Base-by-base conservation (phyloP, 768 basidiomycete species). In the Steccherinum ochraceum region DNA sequence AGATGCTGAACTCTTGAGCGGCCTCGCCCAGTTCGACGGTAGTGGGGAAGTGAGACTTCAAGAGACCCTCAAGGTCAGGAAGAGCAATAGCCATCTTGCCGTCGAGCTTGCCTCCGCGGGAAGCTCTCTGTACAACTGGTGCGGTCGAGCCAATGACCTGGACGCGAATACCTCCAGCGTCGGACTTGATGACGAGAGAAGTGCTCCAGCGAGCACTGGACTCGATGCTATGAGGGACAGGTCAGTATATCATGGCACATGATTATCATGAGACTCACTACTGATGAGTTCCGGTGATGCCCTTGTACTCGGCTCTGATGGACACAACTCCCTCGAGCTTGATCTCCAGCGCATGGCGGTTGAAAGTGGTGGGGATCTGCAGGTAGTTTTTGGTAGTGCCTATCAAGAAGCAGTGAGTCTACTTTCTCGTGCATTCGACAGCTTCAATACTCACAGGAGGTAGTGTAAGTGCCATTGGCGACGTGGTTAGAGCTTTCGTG, bases 311-410 rank as follows among this genome's bases (percentile, higher is more conserved):
- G 23, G 65, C 30, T 18, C 41, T 52, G 25, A 67, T 52, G 11
- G 56, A 56, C 13, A 58, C 56, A 25, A 61, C 56, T 12, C 64
- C 66, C 20, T 50, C 47, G 25, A 67, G 21, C 50, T 54, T 58
- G 48, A 67, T 63, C 26, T 62, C 60, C 24, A 63, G 51, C 13
- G 55, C 46, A 12, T 54, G 54, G 13, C 58, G 47, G 52, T 58
- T 59, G 39, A 57, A 55, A n/a, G 56, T 50, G 0, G 60, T 64
- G 2, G 66, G 66, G 24, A 67, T 56, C 40, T 58, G 56, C 1
- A 67, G 54, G 35, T 50, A 54, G 55, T 67, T 67, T 43, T 54
- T 53, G 18, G 66, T 67, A 25, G 58, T 40, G 53, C 64, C 63
- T 65, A 30, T 4, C 44, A 12, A 35, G 30, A 35, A 16, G 16